These are phyloP conservation scores for Leccinum subgranulosum DNA, from an alignment of 768 basidiomycete genomes.

Conservation along the genomic window DNA sequence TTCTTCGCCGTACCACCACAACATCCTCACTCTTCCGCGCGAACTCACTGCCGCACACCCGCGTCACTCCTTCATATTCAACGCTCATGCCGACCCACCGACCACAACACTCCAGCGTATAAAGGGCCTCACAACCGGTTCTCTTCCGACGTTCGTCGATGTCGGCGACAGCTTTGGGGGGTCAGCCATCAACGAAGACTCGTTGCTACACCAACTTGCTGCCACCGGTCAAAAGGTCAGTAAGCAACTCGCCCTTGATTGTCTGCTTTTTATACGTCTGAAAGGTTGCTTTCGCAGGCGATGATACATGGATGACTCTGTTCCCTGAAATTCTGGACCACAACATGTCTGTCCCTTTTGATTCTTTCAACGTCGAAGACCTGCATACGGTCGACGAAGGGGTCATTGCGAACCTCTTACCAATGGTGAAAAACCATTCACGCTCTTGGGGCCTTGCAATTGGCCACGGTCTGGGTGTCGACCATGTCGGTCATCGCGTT, in stretches of 20 bases:
- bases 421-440: constrained; percentile 55
- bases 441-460: constrained; percentile 82
- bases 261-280: constrained; percentile 5
- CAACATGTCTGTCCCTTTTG: constrained; percentile 80
- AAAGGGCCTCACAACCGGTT: constrained; percentile 93
- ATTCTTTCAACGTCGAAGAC: constrained; percentile 99
- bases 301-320: constrained; percentile 93
- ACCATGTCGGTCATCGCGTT: constrained; percentile 93
- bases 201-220: constrained; percentile 70
- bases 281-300: constrained; percentile 88
- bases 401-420: constrained; percentile 80
- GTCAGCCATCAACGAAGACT: constrained; percentile 84
- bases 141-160: constrained; percentile 93
- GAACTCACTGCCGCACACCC: constrained; percentile 67
- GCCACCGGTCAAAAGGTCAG: constrained; percentile 57
- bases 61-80: constrained; percentile 77
- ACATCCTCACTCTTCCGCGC: constrained; percentile 75
- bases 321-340: constrained; percentile 74
- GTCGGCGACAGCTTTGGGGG: constrained; percentile 92
- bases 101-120: constrained; percentile 93
- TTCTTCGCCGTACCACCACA: constrained; percentile 69
- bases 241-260: background rate
- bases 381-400: constrained; percentile 94
- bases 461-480: constrained; percentile 93
- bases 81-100: constrained; percentile 90